A percentile compares a stretch with the other conserved stretches of the same genome.
These are phyloP conservation scores for Aspergillus haitiensis DNA, from an alignment of 495 filamentous ascomycete species.

Conservation along the genomic window DNA sequence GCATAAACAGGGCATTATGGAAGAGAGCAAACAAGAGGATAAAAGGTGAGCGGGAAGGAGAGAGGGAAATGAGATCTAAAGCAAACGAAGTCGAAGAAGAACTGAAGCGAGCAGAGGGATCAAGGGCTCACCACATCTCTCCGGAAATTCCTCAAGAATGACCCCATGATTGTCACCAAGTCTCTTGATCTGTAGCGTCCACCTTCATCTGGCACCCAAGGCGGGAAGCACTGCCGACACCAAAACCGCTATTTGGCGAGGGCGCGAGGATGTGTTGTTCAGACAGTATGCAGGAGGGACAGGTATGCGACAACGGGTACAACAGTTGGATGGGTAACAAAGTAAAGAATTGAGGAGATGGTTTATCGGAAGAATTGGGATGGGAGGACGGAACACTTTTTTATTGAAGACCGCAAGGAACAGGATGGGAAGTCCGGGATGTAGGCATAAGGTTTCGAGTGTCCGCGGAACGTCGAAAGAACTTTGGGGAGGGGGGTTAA, in stretches of 20 bases:
- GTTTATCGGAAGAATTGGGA: constrained; percentile 7
- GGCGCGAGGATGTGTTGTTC: constrained; percentile 14
- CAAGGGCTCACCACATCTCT: constrained; percentile 42
- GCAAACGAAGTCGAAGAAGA: not conserved
- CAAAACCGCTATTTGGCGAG: constrained; percentile 15
- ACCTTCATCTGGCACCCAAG: constrained; percentile 36
- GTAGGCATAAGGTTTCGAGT: constrained; percentile 17
- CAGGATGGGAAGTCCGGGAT: constrained; percentile 1
- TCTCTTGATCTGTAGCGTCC: constrained; percentile 26
- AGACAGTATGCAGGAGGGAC: constrained; percentile 14
- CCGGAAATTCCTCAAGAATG: constrained; percentile 44
- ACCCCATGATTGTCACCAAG: constrained; percentile 43
- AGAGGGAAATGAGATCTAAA: not conserved
- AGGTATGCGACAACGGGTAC: constrained; percentile 21
- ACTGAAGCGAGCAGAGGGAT: not conserved
- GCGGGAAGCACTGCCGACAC: constrained; percentile 24
- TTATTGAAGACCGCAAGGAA: constrained; percentile 18
- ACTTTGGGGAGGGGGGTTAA: constrained; percentile 9
- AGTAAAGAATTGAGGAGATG: constrained; percentile 1
- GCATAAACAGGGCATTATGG: constrained; percentile 3
- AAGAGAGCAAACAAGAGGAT: not conserved
- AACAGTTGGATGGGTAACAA: not conserved
- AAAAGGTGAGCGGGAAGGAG: not conserved
- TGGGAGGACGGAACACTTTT: not conserved
- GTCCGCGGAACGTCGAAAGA: constrained; percentile 17